phyloP scores from a whole-genome alignment of 208 protist genomes.

The Trypanosoma vivax region DNA sequence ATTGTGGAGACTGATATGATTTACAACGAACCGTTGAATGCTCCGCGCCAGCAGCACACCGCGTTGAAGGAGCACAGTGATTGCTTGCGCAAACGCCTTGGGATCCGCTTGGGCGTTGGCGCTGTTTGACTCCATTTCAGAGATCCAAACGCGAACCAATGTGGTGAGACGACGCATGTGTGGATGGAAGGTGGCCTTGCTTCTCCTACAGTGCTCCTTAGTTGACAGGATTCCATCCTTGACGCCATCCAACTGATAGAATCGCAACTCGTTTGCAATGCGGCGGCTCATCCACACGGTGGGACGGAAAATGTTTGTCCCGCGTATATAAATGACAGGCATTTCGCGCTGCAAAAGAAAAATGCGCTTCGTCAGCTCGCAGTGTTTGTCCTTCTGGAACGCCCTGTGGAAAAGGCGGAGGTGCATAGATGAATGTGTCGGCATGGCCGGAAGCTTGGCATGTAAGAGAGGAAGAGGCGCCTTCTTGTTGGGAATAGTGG shows the following conservation, averaged over 20 bases:
- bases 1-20: conserved; percentile 76
- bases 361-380: conserved; percentile 21
- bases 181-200: conserved; percentile 16
- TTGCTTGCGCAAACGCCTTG: conserved; percentile 30
- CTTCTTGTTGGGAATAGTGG: no score
- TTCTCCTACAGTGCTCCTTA: conserved; percentile 16
- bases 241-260: conserved; percentile 16
- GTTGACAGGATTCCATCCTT: conserved; percentile 19
- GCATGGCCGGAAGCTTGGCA: no score
- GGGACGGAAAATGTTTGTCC: conserved; percentile 16
- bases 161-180: conserved; percentile 27
- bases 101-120: conserved; percentile 23
- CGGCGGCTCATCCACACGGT: conserved; percentile 22
- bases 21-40: conserved; percentile 48
- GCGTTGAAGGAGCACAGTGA: conserved; percentile 50
- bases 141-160: conserved; percentile 26
- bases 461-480: no score
- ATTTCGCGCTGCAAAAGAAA: conserved; percentile 41
- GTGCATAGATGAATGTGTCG: no score
- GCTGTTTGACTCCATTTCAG: conserved; percentile 42
- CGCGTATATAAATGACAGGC: conserved; percentile 34
- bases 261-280: conserved; percentile 17
- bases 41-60: conserved; percentile 54
- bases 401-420: conserved; percentile 34
- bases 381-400: neutral